phyloP scores from a whole-genome alignment of 75 land plant species.

The Azolla pinnata region DNA sequence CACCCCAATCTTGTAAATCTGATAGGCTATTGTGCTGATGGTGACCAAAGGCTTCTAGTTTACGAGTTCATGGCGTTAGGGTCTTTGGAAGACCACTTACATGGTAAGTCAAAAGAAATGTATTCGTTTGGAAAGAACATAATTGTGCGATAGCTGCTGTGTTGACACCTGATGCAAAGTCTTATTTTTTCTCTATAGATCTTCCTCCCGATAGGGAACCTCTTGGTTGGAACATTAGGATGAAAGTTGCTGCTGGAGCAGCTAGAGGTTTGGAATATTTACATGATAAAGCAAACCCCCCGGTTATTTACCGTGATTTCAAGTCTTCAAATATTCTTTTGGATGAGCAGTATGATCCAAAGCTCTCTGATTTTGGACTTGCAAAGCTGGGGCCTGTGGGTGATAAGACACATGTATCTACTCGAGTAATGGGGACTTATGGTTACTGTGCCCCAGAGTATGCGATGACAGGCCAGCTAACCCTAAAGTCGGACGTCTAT shows the following conservation, averaged over 20 bases:
- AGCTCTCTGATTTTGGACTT: constrained; percentile 68
- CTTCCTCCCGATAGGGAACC: constrained; percentile 36
- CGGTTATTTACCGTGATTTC: constrained; percentile 67
- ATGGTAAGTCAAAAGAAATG: constrained; percentile 32
- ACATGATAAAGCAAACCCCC: constrained; percentile 63
- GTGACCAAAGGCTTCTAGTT: constrained; percentile 46
- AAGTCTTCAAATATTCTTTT: constrained; percentile 67
- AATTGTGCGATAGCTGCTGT: too few relatives aligned
- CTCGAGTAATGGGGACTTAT: constrained; percentile 67
- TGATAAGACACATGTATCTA: constrained; percentile 61
- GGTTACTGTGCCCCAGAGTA: constrained; percentile 81
- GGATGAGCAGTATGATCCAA: constrained; percentile 53
- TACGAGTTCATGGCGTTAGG: constrained; percentile 56
- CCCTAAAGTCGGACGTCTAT: constrained; percentile 68
- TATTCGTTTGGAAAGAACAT: too few relatives aligned
- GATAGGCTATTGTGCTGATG: constrained; percentile 57
- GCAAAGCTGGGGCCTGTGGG: constrained; percentile 76
- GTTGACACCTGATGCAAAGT: too few relatives aligned
- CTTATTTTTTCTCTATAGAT: constrained; percentile 34
- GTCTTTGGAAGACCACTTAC: constrained; percentile 52
- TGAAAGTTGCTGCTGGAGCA: constrained; percentile 68
- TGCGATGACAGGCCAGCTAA: constrained; percentile 75
- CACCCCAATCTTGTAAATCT: constrained; percentile 47
- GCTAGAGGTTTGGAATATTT: constrained; percentile 64
- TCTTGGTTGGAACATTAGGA: constrained; percentile 61